phyloP scores from a whole-genome alignment of 495 filamentous ascomycete genomes.

The Talaromyces borbonicus region DNA sequence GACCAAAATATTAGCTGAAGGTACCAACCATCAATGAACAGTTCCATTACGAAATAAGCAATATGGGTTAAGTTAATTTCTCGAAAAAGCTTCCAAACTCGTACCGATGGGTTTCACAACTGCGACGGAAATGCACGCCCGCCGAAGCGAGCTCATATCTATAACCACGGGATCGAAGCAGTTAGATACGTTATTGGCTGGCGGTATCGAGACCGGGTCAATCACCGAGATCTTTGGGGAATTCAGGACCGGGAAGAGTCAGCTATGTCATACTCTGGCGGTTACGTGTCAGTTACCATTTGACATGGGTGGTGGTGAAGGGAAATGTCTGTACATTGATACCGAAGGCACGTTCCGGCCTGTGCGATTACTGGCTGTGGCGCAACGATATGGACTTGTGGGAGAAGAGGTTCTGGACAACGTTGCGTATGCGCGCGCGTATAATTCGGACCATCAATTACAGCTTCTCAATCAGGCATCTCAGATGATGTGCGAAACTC shows the following conservation, averaged over 20 bases:
- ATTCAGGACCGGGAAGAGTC: conserved; percentile 95
- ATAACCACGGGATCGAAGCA: conserved; percentile 97
- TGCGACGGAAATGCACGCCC: conserved; percentile 98
- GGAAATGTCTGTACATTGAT: conserved; percentile 98
- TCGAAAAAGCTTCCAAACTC: conserved; percentile 67
- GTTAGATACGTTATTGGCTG: conserved; percentile 87
- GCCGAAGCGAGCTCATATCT: conserved; percentile 91
- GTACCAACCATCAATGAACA: conserved; percentile 27
- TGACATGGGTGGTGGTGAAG: conserved; percentile 97
- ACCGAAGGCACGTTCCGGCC: conserved; percentile 96
- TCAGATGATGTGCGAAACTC: conserved; percentile 97
- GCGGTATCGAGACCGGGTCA: conserved; percentile 91
- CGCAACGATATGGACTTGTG: conserved; percentile 84
- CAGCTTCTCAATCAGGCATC: conserved; percentile 91
- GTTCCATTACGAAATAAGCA: background rate
- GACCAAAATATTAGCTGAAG: conserved; percentile 83
- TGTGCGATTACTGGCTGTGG: conserved; percentile 80
- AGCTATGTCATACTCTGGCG: conserved; percentile 96
- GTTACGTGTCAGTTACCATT: conserved; percentile 96
- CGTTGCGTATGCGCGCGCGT: conserved; percentile 92
- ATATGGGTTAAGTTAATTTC: too few species aligned
- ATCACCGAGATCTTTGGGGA: conserved; percentile 99
- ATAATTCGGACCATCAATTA: conserved; percentile 96
- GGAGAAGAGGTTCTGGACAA: conserved; percentile 98
- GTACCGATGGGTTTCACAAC: conserved; percentile 99